phyloP scores from a whole-genome alignment of 805 yeast genomes.

The Wickerhamomyces rabaulensis region DNA sequence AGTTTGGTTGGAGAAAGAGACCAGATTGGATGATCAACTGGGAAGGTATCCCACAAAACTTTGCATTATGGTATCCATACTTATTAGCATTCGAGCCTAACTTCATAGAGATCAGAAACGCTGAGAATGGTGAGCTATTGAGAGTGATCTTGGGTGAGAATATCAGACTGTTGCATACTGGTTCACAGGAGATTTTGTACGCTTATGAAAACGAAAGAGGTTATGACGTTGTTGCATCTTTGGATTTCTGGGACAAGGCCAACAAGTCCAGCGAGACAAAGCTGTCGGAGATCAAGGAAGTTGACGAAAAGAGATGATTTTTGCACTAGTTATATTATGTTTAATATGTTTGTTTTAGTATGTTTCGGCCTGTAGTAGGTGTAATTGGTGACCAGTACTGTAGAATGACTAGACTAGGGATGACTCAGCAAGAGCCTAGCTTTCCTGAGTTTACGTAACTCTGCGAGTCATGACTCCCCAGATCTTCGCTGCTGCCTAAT shows the following conservation, averaged over 20 bases:
- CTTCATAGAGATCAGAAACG: slow-evolving; percentile 88
- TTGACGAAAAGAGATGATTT: slow-evolving; percentile 8
- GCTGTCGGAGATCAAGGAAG: slow-evolving; percentile 21
- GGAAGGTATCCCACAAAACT: slow-evolving; percentile 94
- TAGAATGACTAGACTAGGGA: too few relatives aligned
- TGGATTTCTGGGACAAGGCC: slow-evolving; percentile 75
- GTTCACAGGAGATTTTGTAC: slow-evolving; percentile 88
- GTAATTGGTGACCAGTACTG: too few relatives aligned
- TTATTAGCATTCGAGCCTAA: slow-evolving; percentile 83
- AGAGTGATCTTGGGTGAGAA: slow-evolving; percentile 91
- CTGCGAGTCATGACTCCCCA: too few relatives aligned
- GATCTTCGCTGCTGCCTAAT: too few relatives aligned
- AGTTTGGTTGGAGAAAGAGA: slow-evolving; percentile 94
- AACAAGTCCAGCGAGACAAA: slow-evolving; percentile 13
- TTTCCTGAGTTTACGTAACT: too few relatives aligned
- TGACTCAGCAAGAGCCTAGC: too few relatives aligned
- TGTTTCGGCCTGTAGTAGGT: too few relatives aligned
- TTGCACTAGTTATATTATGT: neutral
- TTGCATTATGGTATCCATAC: slow-evolving; percentile 93
- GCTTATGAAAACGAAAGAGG: slow-evolving; percentile 91
- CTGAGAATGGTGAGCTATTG: slow-evolving; percentile 79
- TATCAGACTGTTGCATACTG: slow-evolving; percentile 81
- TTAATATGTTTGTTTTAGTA: neutral
- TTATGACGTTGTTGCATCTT: slow-evolving; percentile 83
- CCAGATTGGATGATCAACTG: slow-evolving; percentile 92